Conservation (phyloP, 306 rosid species). For the Corylus heterophylla region DNA sequence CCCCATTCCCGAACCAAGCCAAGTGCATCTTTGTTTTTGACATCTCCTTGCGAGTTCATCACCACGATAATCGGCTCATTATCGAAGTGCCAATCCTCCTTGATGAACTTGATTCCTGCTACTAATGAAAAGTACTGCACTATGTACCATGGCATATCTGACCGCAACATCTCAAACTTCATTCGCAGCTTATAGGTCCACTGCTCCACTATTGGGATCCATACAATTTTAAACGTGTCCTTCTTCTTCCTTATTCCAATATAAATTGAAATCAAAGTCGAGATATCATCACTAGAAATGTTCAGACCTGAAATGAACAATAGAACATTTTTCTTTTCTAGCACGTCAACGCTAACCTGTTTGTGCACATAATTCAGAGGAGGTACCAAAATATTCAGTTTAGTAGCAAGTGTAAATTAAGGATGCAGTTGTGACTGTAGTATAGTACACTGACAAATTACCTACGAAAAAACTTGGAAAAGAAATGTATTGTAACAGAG, state of each 20-base stretch:
- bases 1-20: background rate
- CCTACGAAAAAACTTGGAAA: too few relatives aligned
- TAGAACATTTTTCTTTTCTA: slow-evolving; percentile 27
- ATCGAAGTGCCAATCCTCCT: slow-evolving; percentile 18
- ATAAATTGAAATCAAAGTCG: background rate
- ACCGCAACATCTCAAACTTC: background rate
- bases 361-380: background rate
- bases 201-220: slow-evolving; percentile 29
- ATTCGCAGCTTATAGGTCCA: background rate
- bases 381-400: too few relatives aligned
- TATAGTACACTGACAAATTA: too few relatives aligned
- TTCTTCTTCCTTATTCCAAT: background rate
- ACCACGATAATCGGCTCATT: slow-evolving; percentile 29
- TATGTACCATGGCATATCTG: slow-evolving; percentile 28
- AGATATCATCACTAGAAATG: too few relatives aligned
- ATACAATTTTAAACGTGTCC: slow-evolving; percentile 10
- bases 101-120: slow-evolving; percentile 22
- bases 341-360: slow-evolving; percentile 21
- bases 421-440: background rate
- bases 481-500: too few relatives aligned
- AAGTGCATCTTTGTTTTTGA: too few relatives aligned
- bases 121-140: slow-evolving; percentile 6
- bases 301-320: slow-evolving; percentile 30
- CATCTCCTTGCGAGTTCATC: slow-evolving; percentile 20
- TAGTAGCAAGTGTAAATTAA: too few relatives aligned